Percentiles rank a stretch among this genome's conserved stretches.
Conservation (phyloP, 2,329 filamentous ascomycete species). For the Alternaria tenuissima region DNA sequence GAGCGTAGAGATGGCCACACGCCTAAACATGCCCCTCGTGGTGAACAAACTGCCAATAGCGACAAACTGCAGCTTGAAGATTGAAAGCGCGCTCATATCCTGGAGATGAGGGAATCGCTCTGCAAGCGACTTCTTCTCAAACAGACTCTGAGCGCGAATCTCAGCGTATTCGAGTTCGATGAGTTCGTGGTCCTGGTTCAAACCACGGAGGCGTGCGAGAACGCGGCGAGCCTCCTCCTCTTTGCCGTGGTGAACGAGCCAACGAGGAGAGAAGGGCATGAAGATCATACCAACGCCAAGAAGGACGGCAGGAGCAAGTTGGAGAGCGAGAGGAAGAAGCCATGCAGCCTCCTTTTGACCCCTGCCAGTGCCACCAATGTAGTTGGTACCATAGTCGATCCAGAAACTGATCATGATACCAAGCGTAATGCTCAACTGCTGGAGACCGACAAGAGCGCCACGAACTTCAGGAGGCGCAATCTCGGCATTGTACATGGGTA, state of each 20-base stretch:
- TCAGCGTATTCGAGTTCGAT: conserved; percentile 79
- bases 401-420: conserved; percentile 69
- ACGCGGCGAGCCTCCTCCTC: conserved; percentile 71
- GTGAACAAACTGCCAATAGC: conserved; percentile 71
- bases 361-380: conserved; percentile 63
- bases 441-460: conserved; percentile 70
- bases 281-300: conserved; percentile 76
- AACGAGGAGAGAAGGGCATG: conserved; percentile 81
- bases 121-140: conserved; percentile 74
- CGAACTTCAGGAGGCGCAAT: conserved; percentile 67
- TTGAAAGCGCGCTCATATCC: conserved; percentile 66
- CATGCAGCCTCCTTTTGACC: conserved; percentile 74
- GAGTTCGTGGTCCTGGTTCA: conserved; percentile 70
- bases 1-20: conserved; percentile 68
- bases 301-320: conserved; percentile 71
- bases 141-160: conserved; percentile 79
- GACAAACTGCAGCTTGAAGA: conserved; percentile 66
- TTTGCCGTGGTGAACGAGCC: conserved; percentile 74
- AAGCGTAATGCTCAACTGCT: conserved; percentile 67
- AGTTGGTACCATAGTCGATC: conserved; percentile 51
- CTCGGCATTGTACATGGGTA: conserved; percentile 60
- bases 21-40: conserved; percentile 70
- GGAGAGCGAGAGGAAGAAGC: conserved; percentile 75
- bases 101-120: conserved; percentile 72
- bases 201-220: conserved; percentile 69